These are phyloP conservation scores for Colletotrichum spinosum DNA, from an alignment of 2,329 filamentous ascomycete species.

Conservation along the genomic window DNA sequence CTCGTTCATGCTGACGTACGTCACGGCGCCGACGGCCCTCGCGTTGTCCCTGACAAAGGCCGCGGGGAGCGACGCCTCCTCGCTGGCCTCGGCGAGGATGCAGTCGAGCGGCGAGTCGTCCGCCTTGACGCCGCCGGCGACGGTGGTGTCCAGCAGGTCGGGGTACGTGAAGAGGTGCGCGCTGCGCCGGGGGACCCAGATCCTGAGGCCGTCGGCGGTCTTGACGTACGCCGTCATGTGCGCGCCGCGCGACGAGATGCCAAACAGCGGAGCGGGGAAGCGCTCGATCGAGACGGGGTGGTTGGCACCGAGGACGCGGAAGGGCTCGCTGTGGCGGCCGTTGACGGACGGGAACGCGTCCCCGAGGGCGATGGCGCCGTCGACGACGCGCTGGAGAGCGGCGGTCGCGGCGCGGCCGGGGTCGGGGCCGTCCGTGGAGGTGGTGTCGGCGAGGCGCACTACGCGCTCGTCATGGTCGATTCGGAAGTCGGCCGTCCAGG, in stretches of 20 bases:
- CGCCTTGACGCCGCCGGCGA: conserved; percentile 80
- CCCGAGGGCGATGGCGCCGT: conserved; percentile 48
- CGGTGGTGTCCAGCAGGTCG: conserved; percentile 82
- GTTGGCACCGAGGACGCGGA: conserved; percentile 53
- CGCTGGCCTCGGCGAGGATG: conserved; percentile 76
- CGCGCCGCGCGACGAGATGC: conserved; percentile 73
- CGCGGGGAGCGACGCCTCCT: conserved; percentile 70
- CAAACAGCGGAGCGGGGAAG: conserved; percentile 72
- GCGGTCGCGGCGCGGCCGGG: conserved; percentile 48
- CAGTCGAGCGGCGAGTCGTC: conserved; percentile 74
- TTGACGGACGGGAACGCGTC: conserved; percentile 52
- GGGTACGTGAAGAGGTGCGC: conserved; percentile 78
- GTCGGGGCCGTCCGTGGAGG: conserved; percentile 39
- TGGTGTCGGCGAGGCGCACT: conserved; percentile 47
- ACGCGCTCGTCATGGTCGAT: conserved; percentile 47
- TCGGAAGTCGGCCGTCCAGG: conserved; percentile 55
- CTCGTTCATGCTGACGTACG: conserved; percentile 39
- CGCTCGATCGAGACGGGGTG: conserved; percentile 65
- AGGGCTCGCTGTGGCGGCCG: conserved; percentile 56
- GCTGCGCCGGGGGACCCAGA: conserved; percentile 80
- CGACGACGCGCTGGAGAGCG: conserved; percentile 53
- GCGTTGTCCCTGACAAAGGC: conserved; percentile 43
- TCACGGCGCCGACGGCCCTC: conserved; percentile 48
- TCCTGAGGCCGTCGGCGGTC: conserved; percentile 59
- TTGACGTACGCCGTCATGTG: conserved; percentile 74